Conservation (phyloP, 2,329 filamentous ascomycete species). For the Colletotrichum costaricense region DNA sequence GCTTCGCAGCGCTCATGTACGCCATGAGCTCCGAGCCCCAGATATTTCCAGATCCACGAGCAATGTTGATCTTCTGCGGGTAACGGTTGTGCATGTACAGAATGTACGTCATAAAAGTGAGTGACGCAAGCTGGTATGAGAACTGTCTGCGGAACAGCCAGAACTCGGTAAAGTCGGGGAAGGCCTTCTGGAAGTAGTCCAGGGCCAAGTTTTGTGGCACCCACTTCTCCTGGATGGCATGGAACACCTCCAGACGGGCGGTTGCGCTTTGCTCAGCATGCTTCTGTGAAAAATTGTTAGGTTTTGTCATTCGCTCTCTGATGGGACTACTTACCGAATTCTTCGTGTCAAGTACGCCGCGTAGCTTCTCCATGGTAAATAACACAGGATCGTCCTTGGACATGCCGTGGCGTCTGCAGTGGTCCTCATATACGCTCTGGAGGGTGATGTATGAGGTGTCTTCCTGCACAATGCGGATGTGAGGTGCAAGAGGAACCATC, state of each 20-base stretch:
- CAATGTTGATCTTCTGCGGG: conserved; percentile 94
- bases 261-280: conserved; percentile 76
- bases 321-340: conserved; percentile 58
- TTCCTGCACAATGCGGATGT: conserved; percentile 95
- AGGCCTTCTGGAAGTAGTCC: conserved; percentile 89
- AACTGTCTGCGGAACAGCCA: conserved; percentile 99
- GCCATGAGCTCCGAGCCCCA: conserved; percentile 97
- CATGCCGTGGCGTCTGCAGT: conserved; percentile 87
- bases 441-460: conserved; percentile 94
- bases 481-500: conserved; percentile 94
- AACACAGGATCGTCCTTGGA: conserved; percentile 96
- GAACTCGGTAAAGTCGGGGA: conserved; percentile 91
- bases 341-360: conserved; percentile 79
- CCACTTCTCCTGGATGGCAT: conserved; percentile 93
- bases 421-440: conserved; percentile 95
- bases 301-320: conserved; percentile 22
- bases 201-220: conserved; percentile 85
- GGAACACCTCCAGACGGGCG: conserved; percentile 90
- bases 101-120: conserved; percentile 99
- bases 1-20: conserved; percentile 84
- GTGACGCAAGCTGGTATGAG: conserved; percentile 91
- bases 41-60: conserved; percentile 87
- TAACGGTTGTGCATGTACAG: conserved; percentile 97
- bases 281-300: conserved; percentile 59
- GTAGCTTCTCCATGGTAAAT: conserved; percentile 94